A percentile compares a stretch with the other conserved stretches of the same genome.
phyloP scores from a whole-genome alignment of 176 grass and related monocot genomes.

The Zea mays region DNA sequence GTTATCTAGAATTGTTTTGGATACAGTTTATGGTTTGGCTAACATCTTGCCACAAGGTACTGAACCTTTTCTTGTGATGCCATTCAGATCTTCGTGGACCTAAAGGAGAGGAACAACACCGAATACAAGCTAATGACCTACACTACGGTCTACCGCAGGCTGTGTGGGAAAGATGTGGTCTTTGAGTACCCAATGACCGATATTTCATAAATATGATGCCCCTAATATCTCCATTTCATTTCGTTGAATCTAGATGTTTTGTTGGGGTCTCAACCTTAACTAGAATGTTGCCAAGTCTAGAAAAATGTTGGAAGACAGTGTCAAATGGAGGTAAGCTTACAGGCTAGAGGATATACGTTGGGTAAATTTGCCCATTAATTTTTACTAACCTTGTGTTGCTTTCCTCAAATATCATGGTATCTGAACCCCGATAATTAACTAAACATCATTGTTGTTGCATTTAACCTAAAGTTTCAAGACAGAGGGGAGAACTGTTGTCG shows the following conservation, averaged over 20 bases:
- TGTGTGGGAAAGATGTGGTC: slow-evolving; percentile 77
- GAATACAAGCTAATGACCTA: slow-evolving; percentile 97
- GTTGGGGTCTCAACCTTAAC: slow-evolving; percentile 24
- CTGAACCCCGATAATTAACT: neutral
- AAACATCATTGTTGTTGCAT: slow-evolving; percentile 1
- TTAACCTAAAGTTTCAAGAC: slow-evolving; percentile 65
- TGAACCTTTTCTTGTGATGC: neutral
- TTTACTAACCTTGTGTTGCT: neutral
- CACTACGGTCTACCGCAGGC: slow-evolving; percentile 77
- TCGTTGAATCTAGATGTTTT: slow-evolving; percentile 32
- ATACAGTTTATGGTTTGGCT: neutral
- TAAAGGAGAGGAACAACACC: slow-evolving; percentile 91
- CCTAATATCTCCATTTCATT: slow-evolving; percentile 24
- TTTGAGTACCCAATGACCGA: slow-evolving; percentile 64
- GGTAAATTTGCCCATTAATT: slow-evolving; percentile 37
- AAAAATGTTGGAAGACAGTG: slow-evolving; percentile 87
- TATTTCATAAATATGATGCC: slow-evolving; percentile 39
- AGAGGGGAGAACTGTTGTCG: slow-evolving; percentile 66
- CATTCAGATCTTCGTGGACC: slow-evolving; percentile 83
- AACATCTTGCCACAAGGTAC: neutral
- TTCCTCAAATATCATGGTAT: neutral
- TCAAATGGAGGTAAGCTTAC: slow-evolving; percentile 75
- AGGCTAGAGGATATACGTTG: slow-evolving; percentile 79
- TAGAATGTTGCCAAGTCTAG: slow-evolving; percentile 70
- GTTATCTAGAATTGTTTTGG: no score